Evolutionary conservation across 306 rosid genomes (phyloP).

Genomic region (Psophocarpus tetragonolobus): DNA sequence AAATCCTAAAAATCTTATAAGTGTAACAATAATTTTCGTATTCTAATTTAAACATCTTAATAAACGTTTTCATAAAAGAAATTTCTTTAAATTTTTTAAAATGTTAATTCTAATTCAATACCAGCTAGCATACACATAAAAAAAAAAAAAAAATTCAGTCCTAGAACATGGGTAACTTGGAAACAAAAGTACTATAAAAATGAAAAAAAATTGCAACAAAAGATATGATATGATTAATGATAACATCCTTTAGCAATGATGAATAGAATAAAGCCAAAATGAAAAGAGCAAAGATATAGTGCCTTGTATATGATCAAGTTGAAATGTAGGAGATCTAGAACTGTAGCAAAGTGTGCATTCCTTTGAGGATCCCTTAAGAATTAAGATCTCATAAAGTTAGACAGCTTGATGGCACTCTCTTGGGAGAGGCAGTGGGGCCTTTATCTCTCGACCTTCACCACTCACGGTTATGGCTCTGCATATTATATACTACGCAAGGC

Average conservation of each 20-base stretch:
- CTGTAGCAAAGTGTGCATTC: constrained; percentile 12
- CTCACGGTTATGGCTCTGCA: constrained; percentile 36
- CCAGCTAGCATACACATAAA: too few relatives aligned
- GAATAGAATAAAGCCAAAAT: not conserved
- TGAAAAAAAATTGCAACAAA: constrained; percentile 20
- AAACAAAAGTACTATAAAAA: not conserved
- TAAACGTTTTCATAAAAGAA: too few relatives aligned
- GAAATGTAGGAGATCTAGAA: constrained; percentile 31
- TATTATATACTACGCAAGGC: constrained; percentile 30
- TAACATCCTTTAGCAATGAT: constrained; percentile 31
- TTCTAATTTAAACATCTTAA: too few relatives aligned
- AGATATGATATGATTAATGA: constrained; percentile 35
- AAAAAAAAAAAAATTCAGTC: too few relatives aligned
- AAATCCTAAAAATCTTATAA: too few relatives aligned
- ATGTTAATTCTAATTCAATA: too few relatives aligned
- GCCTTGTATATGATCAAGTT: not conserved
- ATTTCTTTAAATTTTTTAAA: too few relatives aligned
- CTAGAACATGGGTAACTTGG: too few relatives aligned
- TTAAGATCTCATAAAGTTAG: constrained; percentile 57
- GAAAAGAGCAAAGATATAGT: not conserved
- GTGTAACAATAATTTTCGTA: too few relatives aligned
- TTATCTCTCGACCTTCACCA: constrained; percentile 37
- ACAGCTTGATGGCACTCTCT: constrained; percentile 82
- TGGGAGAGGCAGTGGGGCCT: constrained; percentile 31
- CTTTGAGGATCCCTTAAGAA: constrained; percentile 44